phyloP scores from a whole-genome alignment of 2,329 filamentous ascomycete species.

The Neoscytalidium dimidiatum region DNA sequence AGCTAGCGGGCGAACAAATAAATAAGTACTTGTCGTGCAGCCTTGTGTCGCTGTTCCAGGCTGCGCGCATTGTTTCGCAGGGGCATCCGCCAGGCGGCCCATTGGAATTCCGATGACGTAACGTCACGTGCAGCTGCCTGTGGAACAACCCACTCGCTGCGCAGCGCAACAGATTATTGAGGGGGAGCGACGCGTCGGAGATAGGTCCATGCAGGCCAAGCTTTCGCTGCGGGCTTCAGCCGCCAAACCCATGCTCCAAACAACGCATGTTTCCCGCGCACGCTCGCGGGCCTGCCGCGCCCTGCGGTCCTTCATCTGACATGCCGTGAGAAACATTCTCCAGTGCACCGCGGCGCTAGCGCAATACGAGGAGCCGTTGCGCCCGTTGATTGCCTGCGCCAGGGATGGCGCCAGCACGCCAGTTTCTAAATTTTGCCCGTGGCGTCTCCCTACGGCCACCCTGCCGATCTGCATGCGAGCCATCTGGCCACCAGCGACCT shows the following conservation, averaged over 20 bases:
- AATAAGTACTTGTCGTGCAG: neutral
- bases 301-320: neutral
- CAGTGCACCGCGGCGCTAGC: neutral
- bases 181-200: neutral
- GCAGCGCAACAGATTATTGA: neutral
- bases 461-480: constrained; percentile 9
- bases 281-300: neutral
- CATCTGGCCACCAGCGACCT: constrained; percentile 1
- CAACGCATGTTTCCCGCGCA: neutral
- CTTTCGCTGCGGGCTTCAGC: neutral
- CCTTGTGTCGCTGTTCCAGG: neutral
- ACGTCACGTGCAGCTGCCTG: neutral
- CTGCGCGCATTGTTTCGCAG: neutral
- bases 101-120: neutral
- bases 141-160: neutral
- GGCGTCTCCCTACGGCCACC: constrained; percentile 6
- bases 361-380: neutral
- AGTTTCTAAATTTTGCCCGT: constrained; percentile 6
- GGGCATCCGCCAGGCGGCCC: neutral
- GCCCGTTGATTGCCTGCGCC: neutral
- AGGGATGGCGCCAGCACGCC: constrained; percentile 3
- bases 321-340: neutral
- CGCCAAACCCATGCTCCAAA: neutral
- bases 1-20: too few species aligned
- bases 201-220: neutral